Evolutionary conservation across 306 rosid species (phyloP), one percentile per base, ranked within the genome.

Genomic region (Canavalia gladiata): DNA sequence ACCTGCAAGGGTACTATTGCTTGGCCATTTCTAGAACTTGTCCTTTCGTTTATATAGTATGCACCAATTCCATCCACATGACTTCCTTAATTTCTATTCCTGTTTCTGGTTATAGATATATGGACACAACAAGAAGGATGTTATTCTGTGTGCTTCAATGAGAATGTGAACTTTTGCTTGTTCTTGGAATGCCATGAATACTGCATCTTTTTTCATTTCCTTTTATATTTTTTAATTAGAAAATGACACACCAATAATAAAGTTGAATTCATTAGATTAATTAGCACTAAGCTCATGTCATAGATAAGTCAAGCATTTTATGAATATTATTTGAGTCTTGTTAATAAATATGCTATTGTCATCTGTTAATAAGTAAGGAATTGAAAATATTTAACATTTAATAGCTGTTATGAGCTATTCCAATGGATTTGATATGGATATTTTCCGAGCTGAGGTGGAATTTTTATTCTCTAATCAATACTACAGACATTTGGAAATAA

Each of bases 351-450:
- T 54, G 13, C 5, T 4, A 18, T 52, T n/a, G 1, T n/a, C 30
- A 55, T 1, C 18, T 5, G 8, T 57, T 29, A 29, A 59, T 59
- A 41, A 9, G 0, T 31, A 31, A 59, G 29, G 30, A 57, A 7
- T 29, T 7, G 37, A 30, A 57, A 29, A 52, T 52, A 52, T 47
- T 47, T 3, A 10, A 47, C 25, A 18, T 18, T 18, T 18, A 18
- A 18, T 18, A 28, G 99, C 98, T 65, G 99, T 90, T 51, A 93
- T 95, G 43, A 95, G 96, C 87, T 93, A 95, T 50, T 88, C 89
- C 86, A 89, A 90, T 84, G 97, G 95, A 29, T 92, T 92, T 65
- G 92, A 90, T 75, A 79, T 92, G 84, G 95, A 92, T 49, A 78
- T 92, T 60, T 90, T 92, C 80, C 88, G 89, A 11, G 95, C 95